phyloP scores from a whole-genome alignment of 768 basidiomycete species.

The Hygrocybe punicea region DNA sequence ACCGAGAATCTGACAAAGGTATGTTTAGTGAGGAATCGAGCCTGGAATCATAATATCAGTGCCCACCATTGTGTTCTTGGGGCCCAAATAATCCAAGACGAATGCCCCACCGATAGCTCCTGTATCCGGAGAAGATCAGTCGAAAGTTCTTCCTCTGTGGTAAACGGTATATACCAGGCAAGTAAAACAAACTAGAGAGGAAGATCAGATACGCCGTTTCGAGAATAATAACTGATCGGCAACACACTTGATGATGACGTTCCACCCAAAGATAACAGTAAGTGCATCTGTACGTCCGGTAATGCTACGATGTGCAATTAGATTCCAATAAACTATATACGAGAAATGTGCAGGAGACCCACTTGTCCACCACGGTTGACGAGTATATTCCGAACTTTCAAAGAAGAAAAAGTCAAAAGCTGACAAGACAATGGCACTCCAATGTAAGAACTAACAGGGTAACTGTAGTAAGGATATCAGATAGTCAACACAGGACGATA shows the following conservation, averaged over 20 bases:
- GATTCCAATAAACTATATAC: not conserved
- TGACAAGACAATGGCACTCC: not conserved
- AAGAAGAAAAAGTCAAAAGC: constrained; percentile 3
- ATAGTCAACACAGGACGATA: not conserved
- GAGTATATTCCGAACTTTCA: constrained; percentile 76
- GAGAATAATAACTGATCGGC: not conserved
- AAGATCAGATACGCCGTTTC: not conserved
- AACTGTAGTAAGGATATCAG: constrained; percentile 34
- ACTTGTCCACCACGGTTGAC: constrained; percentile 69
- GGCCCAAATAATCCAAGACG: constrained; percentile 69
- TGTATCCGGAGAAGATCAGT: constrained; percentile 39
- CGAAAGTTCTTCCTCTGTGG: not conserved
- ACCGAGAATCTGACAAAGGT: constrained; percentile 53
- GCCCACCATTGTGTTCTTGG: constrained; percentile 69
- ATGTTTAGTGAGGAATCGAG: not conserved
- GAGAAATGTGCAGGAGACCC: constrained; percentile 12
- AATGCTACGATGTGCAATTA: constrained; percentile 41
- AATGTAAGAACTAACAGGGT: constrained; percentile 50
- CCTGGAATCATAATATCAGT: not conserved
- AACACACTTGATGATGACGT: constrained; percentile 74
- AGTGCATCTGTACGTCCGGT: constrained; percentile 53
- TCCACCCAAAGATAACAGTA: constrained; percentile 74
- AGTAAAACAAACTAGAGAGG: constrained; percentile 35
- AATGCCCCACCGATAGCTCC: constrained; percentile 72
- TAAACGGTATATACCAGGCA: constrained; percentile 29